Base-by-base conservation (phyloP, 208 protist genomes). In the Crithidia thermophila region DNA sequence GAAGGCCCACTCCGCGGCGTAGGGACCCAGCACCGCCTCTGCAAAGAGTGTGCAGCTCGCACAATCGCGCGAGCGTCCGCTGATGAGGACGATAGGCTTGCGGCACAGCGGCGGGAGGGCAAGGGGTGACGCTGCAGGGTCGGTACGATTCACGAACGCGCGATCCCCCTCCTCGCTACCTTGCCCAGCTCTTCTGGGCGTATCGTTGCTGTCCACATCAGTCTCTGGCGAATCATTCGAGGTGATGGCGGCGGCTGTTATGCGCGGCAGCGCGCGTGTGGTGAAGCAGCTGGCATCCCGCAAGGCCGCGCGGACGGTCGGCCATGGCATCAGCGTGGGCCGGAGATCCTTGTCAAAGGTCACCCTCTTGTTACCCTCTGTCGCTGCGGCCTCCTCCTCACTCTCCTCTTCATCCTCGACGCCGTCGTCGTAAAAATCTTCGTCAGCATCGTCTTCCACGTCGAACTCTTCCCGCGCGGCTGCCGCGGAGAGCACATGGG, bases 1-100 rank as follows among this genome's bases (percentile, higher is more conserved):
- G 39, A 76, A 75, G 36, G 60, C 47, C 72, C 82, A 84, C 61
- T 90, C 84, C 9, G 77, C 79, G 20, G 58, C 67, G 43, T 64
- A 75, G 52, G 53, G 23, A 13, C 45, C n/a, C 46, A 66, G 52
- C 28, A 69, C 59, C 21, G 59, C 62, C 7, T 9, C 25, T 28
- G 52, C 36, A 21, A 75, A 63, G 49, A 34, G n/a, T 6, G 46
- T 53, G 52, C 75, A 81, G 59, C 63, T 75, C 16, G 2, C 42
- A 51, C 63, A 75, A 63, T 66, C 51, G 5, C 2, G 25, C 11
- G 46, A 36, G 34, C 76, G 72, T 0, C 59, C 72, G 64, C 63
- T 82, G 25, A 82, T 25, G 16, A 82, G 51, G 13, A 72, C 72
- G 10, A 82, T 42, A 1, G 77, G 77, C 20, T 55, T 67, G 23